These are phyloP conservation scores for Coprinopsis sp. DNA, from an alignment of 768 basidiomycete species.

Conservation along the genomic window DNA sequence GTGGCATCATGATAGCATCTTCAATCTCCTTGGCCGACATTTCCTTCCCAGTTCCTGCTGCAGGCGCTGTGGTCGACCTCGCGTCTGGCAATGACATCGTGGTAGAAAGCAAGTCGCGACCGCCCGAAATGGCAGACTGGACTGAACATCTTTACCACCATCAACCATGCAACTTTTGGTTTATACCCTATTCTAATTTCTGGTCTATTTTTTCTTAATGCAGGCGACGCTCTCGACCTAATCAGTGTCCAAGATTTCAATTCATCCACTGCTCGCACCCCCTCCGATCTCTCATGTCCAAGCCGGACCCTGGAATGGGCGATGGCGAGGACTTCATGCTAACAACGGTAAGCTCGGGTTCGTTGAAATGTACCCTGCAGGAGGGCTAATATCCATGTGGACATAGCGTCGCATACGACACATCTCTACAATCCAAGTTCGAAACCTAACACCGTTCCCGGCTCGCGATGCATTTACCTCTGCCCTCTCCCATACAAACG, in stretches of 20 bases:
- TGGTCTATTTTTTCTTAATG: no score
- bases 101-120: constrained; percentile 1
- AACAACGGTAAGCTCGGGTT: no score
- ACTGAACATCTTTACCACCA: neutral
- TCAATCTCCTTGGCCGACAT: constrained; percentile 20
- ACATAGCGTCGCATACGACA: constrained; percentile 69
- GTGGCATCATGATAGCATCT: constrained; percentile 42
- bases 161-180: neutral
- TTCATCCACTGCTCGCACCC: no score
- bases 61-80: constrained; percentile 2
- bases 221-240: no score
- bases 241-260: no score
- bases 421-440: constrained; percentile 66
- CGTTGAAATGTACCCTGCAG: no score
- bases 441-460: constrained; percentile 82
- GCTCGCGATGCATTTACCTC: constrained; percentile 74
- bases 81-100: neutral
- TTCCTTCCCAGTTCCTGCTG: neutral
- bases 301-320: no score
- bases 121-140: neutral
- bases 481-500: constrained; percentile 63
- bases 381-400: constrained; percentile 5
- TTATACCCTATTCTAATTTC: constrained; percentile 5
- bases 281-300: no score
- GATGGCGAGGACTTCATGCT: no score